Percentiles rank a stretch among this genome's conserved stretches.
phyloP scores from a whole-genome alignment of 164 flowering plant genomes.

The Annona cherimola region DNA sequence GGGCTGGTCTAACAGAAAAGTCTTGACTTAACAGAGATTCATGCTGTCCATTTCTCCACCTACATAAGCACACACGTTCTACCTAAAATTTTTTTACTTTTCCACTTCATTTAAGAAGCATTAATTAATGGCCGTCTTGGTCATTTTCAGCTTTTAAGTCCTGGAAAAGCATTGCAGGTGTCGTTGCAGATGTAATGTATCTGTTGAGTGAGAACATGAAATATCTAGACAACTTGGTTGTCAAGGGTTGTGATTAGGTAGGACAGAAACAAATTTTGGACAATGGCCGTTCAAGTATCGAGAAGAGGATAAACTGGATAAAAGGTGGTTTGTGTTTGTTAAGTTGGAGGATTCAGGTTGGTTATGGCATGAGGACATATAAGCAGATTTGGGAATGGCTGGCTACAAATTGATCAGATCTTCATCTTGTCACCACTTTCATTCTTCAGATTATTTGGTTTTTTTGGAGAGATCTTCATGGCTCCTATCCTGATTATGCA shows the following conservation, averaged over 20 bases:
- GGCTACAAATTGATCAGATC: too few relatives aligned
- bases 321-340: constrained; percentile 5
- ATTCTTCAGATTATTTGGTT: too few relatives aligned
- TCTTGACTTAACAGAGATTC: too few relatives aligned
- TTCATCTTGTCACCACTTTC: too few relatives aligned
- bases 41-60: too few relatives aligned
- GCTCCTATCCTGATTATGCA: too few relatives aligned
- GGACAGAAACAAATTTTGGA: constrained; percentile 4
- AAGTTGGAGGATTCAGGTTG: constrained; percentile 1
- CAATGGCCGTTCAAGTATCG: neutral
- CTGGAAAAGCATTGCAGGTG: neutral
- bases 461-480: too few relatives aligned
- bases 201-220: neutral
- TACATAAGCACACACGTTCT: too few relatives aligned
- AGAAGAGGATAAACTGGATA: neutral
- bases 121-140: neutral
- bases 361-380: neutral
- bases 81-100: too few relatives aligned
- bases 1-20: neutral
- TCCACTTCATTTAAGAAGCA: neutral
- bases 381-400: neutral
- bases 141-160: neutral
- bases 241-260: constrained; percentile 16
- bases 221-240: constrained; percentile 4
- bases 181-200: neutral